phyloP scores from a whole-genome alignment of 441 rosid species.

The Omphalea diandra region DNA sequence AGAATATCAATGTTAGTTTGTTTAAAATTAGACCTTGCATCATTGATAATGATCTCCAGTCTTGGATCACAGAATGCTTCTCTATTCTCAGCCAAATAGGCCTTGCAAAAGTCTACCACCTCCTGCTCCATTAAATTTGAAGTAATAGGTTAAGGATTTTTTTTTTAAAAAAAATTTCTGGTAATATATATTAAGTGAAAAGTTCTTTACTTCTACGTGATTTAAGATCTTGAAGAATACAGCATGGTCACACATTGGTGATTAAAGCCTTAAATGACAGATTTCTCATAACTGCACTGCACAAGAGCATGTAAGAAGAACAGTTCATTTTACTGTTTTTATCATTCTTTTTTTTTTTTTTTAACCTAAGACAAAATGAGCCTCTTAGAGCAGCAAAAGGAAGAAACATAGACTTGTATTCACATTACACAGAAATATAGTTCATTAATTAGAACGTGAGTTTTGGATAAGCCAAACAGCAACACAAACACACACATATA shows the following conservation, averaged over 20 bases:
- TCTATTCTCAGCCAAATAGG: conserved; percentile 43
- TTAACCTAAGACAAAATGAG: too few species aligned
- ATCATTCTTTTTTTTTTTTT: neutral
- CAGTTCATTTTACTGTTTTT: too few species aligned
- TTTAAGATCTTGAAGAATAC: neutral
- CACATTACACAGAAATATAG: neutral
- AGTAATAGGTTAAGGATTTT: too few species aligned
- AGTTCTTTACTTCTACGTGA: neutral
- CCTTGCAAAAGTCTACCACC: conserved; percentile 64
- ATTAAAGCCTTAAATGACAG: neutral
- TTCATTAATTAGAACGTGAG: too few species aligned
- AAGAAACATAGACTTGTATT: neutral
- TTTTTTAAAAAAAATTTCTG: neutral
- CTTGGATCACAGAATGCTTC: conserved; percentile 55
- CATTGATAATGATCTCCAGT: conserved; percentile 54
- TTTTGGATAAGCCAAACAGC: too few species aligned
- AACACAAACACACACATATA: too few species aligned
- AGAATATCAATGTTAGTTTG: too few species aligned
- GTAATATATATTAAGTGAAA: neutral
- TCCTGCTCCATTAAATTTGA: conserved; percentile 39
- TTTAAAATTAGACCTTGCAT: conserved; percentile 41
- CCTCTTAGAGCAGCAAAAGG: neutral
- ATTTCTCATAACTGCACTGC: neutral
- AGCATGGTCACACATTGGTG: neutral
- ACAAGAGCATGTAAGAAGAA: too few species aligned